Base-by-base conservation (phyloP, 495 filamentous ascomycete species). In the Talaromyces trachyspermus region DNA sequence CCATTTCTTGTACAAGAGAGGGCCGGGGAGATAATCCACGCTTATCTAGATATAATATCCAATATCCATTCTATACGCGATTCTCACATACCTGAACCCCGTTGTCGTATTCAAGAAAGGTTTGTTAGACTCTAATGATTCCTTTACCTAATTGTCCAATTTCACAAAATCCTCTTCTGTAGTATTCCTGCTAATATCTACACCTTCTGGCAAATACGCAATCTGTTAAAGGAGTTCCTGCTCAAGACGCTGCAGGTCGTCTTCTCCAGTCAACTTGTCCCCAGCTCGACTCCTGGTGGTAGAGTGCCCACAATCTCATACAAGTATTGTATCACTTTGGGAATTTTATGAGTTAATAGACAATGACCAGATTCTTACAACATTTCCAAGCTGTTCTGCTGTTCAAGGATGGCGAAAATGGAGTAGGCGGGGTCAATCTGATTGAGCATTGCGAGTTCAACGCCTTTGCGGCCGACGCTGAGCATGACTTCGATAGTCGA, bases 381-480 rank as follows among this genome's bases (percentile, higher is more conserved):
- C 12, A 2, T 20, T 14, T 30, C 26, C 24, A 26, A 20, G 26
- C 27, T 17, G 8, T 26, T 14, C 15, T 45, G 42, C 26, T 29
- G 24, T 45, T 24, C n/a, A 29, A 45, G 42, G 5, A 45, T 15
- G 1, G n/a, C 27, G 27, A 45, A 20, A 20, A 45, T 45, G 17
- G 26, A 17, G 9, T 12, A 18, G 14, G 42, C 24, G 17, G 30
- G 25, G 14, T 32, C 26, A 32, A 45, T 19, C 17, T 20, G 26
- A 18, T 26, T 26, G 17, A 45, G 42, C 42, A 45, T 45, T 26
- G 24, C 26, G 24, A 45, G 42, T 20, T 45, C 42, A 32, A 45
- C 24, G 8, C 25, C 42, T 25, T 29, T 32, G 12, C 20, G 42
- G 8, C 25, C 42, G 12, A 26, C 42, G 24, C 5, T 2, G 14